These are phyloP conservation scores for Clarireedia hainanense DNA, from an alignment of 2,329 filamentous ascomycete genomes.

Conservation along the genomic window DNA sequence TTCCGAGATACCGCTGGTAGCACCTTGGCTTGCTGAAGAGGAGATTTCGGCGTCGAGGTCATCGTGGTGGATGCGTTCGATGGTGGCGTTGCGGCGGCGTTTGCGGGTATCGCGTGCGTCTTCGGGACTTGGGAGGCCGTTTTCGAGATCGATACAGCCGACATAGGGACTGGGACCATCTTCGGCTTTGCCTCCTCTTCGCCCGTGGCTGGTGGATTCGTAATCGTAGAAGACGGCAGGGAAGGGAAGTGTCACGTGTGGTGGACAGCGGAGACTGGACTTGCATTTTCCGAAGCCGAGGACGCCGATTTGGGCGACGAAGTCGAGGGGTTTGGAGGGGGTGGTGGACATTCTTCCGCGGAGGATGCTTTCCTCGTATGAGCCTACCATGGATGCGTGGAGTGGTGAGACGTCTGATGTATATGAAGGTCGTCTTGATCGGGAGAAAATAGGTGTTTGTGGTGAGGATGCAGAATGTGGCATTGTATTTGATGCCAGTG, in stretches of 20 bases:
- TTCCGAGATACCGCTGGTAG: constrained; percentile 19
- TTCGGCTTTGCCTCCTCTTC: constrained; percentile 51
- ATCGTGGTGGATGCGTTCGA: constrained; percentile 13
- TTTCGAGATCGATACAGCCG: constrained; percentile 84
- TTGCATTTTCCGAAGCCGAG: constrained; percentile 86
- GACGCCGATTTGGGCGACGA: constrained; percentile 91
- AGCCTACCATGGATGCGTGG: constrained; percentile 92
- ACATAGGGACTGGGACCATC: constrained; percentile 96
- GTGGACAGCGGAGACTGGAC: constrained; percentile 71
- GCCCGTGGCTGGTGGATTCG: constrained; percentile 55
- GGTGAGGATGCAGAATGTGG: constrained; percentile 35
- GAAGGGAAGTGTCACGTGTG: constrained; percentile 85
- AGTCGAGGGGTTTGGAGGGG: constrained; percentile 85
- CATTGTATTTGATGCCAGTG: constrained; percentile 54
- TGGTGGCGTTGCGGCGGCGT: constrained; percentile 25
- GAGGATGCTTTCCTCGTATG: constrained; percentile 94
- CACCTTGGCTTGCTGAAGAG: constrained; percentile 4
- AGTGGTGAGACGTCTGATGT: constrained; percentile 68
- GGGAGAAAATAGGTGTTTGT: constrained; percentile 42
- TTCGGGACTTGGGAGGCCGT: constrained; percentile 53
- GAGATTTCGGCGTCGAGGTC: constrained; percentile 20
- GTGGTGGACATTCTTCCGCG: constrained; percentile 94
- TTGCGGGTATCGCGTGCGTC: constrained; percentile 35
- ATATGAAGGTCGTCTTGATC: constrained; percentile 60
- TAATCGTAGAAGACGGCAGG: constrained; percentile 97